Evolutionary conservation across 2,329 filamentous ascomycete species (phyloP), one percentile per base, ranked within the genome.

Genomic region (Torrubiella hemipterigena): DNA sequence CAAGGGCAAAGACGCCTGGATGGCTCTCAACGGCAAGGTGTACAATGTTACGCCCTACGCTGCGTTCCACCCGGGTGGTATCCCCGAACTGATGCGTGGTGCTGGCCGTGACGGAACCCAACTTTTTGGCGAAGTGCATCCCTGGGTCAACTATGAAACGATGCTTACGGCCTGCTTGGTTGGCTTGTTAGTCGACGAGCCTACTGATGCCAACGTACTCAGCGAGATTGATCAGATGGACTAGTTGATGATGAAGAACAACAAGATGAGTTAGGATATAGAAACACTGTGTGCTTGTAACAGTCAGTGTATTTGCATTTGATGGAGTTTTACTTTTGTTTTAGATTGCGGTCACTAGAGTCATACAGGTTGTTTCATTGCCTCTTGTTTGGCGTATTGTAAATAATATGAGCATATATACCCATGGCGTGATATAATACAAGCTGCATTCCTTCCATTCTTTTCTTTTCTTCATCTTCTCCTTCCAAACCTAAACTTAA

Each of bases 21-120:
- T 81, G 37, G 82, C 76, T 2, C 78, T 93, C 38, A 80, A 84
- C 37, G 87, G 89, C 2, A 81, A 82, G 47, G 89, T 96, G 17
- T 98, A 96, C 59, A 96, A 96, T 48, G 78, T 98, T 35, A 80
- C 79, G 0, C 85, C 89, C 0, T 98, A 96, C 50, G 52, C 86
- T 21, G 77, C 81, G 2, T 98, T 86, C 50, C 91, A 98, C 52
- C 91, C 91, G 0, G 91, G 91, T 15, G 91, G 83, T 7, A 73
- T 79, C 44, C 73, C 75, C 5, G 82, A 93, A 57, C 54, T 91
- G 39, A 55, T 81, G 52, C 61, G 72, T 19, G 67, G 63, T 20
- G 77, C 77, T 1, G 77, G 65, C 1, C 58, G 65, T 34, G 76
- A 81, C 47, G 75, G 69, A 21, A 77, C 69, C 3, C 64, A 61